Evolutionary conservation across 2,329 filamentous ascomycete species (phyloP).

Genomic region (Diaporthe citri): DNA sequence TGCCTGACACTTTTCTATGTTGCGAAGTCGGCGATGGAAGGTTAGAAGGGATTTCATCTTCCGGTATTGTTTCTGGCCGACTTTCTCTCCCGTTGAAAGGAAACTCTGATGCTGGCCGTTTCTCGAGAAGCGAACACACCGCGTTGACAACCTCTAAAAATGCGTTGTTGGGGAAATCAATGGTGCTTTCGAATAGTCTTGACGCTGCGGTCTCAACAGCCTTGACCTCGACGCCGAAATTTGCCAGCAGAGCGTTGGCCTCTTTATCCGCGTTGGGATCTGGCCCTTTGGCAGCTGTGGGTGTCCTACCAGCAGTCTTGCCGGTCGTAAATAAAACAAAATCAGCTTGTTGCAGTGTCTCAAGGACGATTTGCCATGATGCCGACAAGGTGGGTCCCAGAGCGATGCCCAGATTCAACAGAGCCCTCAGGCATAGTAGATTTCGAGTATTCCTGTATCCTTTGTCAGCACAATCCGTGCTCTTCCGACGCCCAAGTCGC

Average conservation of each 20-base stretch:
- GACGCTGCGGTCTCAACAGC: constrained; percentile 90
- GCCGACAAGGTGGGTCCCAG: constrained; percentile 86
- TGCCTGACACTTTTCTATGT: constrained; percentile 60
- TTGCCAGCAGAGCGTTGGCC: constrained; percentile 65
- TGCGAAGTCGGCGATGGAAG: constrained; percentile 54
- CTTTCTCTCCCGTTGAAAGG: constrained; percentile 47
- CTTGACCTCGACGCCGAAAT: constrained; percentile 83
- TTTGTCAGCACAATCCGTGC: background rate
- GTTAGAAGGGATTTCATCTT: constrained; percentile 43
- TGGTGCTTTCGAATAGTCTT: constrained; percentile 90
- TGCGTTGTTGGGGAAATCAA: constrained; percentile 86
- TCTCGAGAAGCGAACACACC: constrained; percentile 77
- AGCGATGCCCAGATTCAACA: constrained; percentile 96
- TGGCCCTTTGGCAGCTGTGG: constrained; percentile 59
- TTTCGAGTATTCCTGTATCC: constrained; percentile 78
- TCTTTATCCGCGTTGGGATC: constrained; percentile 66
- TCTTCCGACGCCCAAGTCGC: background rate
- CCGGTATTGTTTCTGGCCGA: constrained; percentile 53
- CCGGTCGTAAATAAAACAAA: constrained; percentile 80
- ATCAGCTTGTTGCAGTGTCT: constrained; percentile 93
- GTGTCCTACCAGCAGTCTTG: constrained; percentile 65
- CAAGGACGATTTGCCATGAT: constrained; percentile 92
- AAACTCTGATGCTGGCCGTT: constrained; percentile 45
- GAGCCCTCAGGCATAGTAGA: constrained; percentile 86
- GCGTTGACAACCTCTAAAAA: constrained; percentile 84